Percentiles rank a stretch among this genome's conserved stretches.
phyloP scores from a whole-genome alignment of 2,329 filamentous ascomycete genomes.

The Trichoderma guizhouense region DNA sequence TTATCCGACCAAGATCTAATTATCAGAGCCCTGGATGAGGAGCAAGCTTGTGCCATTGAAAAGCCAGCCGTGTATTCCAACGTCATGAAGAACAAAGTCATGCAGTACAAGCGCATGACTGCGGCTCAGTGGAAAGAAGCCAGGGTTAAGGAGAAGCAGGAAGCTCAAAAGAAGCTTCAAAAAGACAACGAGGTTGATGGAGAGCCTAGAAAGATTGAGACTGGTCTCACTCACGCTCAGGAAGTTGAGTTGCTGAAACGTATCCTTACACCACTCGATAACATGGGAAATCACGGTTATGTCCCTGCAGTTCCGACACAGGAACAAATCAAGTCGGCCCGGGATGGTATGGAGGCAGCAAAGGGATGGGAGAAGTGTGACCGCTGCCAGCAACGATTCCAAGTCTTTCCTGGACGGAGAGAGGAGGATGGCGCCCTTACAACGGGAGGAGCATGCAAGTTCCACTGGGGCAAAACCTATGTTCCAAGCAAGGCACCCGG shows the following conservation, averaged over 20 bases:
- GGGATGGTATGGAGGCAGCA: slow-evolving; percentile 60
- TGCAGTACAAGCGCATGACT: slow-evolving; percentile 72
- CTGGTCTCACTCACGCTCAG: slow-evolving; percentile 63
- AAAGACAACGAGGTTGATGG: slow-evolving; percentile 32
- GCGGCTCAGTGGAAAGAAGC: slow-evolving; percentile 68
- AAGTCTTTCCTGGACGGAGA: slow-evolving; percentile 84
- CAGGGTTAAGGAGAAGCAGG: slow-evolving; percentile 41
- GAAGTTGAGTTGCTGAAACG: slow-evolving; percentile 64
- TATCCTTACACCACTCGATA: slow-evolving; percentile 61
- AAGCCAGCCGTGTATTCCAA: slow-evolving; percentile 74
- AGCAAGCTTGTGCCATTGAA: slow-evolving; percentile 68
- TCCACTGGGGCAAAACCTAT: slow-evolving; percentile 74
- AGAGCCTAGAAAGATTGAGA: slow-evolving; percentile 56
- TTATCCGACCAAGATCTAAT: slow-evolving; percentile 66
- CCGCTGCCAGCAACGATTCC: slow-evolving; percentile 80
- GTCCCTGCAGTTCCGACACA: slow-evolving; percentile 64
- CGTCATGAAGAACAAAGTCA: slow-evolving; percentile 76
- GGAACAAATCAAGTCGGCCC: slow-evolving; percentile 64
- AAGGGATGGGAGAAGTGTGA: slow-evolving; percentile 86
- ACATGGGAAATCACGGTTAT: slow-evolving; percentile 70
- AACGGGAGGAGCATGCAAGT: slow-evolving; percentile 71
- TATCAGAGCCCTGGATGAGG: slow-evolving; percentile 68
- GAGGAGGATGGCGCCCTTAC: slow-evolving; percentile 72
- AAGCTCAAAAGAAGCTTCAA: slow-evolving; percentile 27
- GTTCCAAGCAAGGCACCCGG: slow-evolving; percentile 56